Conservation (phyloP, 805 yeast genomes). For the Teunomyces cretensis region DNA sequence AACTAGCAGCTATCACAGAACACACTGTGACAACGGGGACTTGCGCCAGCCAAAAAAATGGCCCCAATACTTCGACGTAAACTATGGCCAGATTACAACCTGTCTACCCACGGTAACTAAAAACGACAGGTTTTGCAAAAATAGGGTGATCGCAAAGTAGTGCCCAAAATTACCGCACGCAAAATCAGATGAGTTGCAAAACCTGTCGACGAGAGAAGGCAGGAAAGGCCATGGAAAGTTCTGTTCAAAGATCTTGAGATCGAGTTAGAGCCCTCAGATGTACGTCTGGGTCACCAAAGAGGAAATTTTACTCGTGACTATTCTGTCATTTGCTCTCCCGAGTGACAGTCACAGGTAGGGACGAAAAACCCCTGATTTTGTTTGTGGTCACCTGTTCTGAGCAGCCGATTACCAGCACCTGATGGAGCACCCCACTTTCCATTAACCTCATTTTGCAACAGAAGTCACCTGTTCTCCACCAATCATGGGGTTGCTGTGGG, state of each 20-base stretch:
- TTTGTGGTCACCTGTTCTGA: neutral
- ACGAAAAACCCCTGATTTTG: neutral
- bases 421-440: slow-evolving; percentile 4
- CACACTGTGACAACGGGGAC: too few species aligned
- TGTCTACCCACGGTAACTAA: too few species aligned
- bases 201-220: neutral
- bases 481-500: slow-evolving; percentile 3
- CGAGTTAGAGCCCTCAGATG: neutral
- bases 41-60: too few species aligned
- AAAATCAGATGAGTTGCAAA: neutral
- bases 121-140: neutral
- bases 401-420: neutral
- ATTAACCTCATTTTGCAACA: neutral
- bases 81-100: neutral
- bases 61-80: too few species aligned
- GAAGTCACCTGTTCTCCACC: slow-evolving; percentile 1
- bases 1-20: too few species aligned
- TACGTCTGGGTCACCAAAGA: neutral
- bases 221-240: neutral
- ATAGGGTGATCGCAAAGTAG: neutral
- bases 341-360: neutral
- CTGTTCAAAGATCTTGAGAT: neutral
- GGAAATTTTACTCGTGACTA: neutral
- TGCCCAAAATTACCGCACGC: neutral
- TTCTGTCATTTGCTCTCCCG: neutral